These are phyloP conservation scores for Trypanosoma conorhini DNA, from an alignment of 208 protist species.

Conservation along the genomic window DNA sequence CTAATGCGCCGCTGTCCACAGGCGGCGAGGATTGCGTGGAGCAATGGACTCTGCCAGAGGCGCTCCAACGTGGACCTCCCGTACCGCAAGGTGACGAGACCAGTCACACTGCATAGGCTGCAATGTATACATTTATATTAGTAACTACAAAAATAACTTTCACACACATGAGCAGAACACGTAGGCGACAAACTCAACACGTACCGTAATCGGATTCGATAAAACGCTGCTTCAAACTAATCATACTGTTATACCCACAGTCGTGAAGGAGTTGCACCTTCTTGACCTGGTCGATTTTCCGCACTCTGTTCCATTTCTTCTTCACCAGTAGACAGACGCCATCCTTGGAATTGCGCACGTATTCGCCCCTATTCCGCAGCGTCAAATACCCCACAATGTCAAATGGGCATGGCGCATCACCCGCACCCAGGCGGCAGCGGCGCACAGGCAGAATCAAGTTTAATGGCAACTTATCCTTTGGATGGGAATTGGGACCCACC, in stretches of 20 bases:
- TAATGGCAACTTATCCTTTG: slow-evolving; percentile 26
- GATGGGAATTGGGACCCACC: slow-evolving; percentile 11
- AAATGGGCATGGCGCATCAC: slow-evolving; percentile 32
- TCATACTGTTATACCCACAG: slow-evolving; percentile 38
- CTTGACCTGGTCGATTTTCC: slow-evolving; percentile 21
- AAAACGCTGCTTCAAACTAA: slow-evolving; percentile 14
- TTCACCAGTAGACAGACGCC: slow-evolving; percentile 32
- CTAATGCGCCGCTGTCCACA: too few relatives aligned
- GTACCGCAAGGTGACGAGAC: too few relatives aligned
- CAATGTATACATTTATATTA: neutral
- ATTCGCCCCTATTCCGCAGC: slow-evolving; percentile 29
- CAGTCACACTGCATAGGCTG: too few relatives aligned
- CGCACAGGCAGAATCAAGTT: slow-evolving; percentile 29
- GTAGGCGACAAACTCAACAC: slow-evolving; percentile 13
- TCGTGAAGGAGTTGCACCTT: slow-evolving; percentile 27
- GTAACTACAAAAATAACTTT: slow-evolving; percentile 9
- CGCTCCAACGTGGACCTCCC: too few relatives aligned
- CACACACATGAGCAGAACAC: neutral
- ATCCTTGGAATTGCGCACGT: slow-evolving; percentile 15
- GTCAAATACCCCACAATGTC: slow-evolving; percentile 22
- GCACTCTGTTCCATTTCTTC: slow-evolving; percentile 16
- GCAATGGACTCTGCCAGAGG: too few relatives aligned
- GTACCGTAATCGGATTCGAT: slow-evolving; percentile 12
- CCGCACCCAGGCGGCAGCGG: slow-evolving; percentile 23
- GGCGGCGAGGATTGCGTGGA: too few relatives aligned